Evolutionary conservation across 2,329 filamentous ascomycete genomes (phyloP), one percentile per base, ranked within the genome.

Genomic region (Mariannaea elegans): DNA sequence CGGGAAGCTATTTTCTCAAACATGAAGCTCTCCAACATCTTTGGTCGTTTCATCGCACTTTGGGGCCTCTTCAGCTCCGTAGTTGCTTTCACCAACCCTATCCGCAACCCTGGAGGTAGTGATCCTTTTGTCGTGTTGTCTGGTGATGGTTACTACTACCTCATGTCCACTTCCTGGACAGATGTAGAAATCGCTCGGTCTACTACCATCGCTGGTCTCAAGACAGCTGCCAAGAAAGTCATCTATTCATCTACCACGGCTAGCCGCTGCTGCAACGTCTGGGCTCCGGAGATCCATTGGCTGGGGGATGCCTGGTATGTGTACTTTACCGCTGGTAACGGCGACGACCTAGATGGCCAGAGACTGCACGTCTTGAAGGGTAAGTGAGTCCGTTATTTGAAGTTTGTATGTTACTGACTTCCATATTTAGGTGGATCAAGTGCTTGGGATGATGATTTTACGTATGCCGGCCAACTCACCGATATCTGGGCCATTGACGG

Each of bases 201-300:
- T 1, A 82, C 74, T 5, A 86, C 83, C 1, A 71, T 87, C 14
- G 78, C 80, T 21, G 83, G 82, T 0, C 72, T 87, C 29, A 84
- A 84, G 74, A 81, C 77, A 0, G 82, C 79, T 0, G 75, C 80
- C 39, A 80, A 76, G 34, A 83, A 82, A 62, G 66, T 74, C 3
- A 80, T 86, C 19, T 86, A 81, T 73, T 77, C 75, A 0, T 81
- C 82, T 50, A 74, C 72, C 6, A 80, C 76, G n/a, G 66, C 82
- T 7, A 73, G 72, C 38, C 75, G 81, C 14, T 82, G 80, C 72
- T 82, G 81, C 71, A 84, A 84, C 61, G 79, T 86, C 56, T 87
- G 84, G 84, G 83, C 84, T 0, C 84, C 83, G 2, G 83, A 85
- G 66, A 74, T 84, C 1, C 82, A 84, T 65, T 80, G 80, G 59